A percentile compares a stretch with the other conserved stretches of the same genome.
Evolutionary conservation across 2,329 filamentous ascomycete genomes (phyloP).

Genomic region (Bipolaris bicolor): DNA sequence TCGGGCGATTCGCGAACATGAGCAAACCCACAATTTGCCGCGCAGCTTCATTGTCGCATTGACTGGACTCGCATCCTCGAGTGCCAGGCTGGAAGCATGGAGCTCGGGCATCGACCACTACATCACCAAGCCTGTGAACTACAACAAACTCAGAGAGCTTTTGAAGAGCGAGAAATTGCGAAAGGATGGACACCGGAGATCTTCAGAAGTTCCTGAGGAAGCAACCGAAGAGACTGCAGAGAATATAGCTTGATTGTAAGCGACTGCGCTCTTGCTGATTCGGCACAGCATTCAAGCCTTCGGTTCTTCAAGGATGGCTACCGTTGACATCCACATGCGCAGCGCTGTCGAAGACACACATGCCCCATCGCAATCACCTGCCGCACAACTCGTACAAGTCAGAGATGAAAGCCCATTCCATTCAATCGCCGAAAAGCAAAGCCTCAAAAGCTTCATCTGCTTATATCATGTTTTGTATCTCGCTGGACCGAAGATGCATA

Average conservation of each 20-base stretch:
- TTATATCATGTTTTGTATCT: too few species aligned
- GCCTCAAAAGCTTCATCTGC: too few species aligned
- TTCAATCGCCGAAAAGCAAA: too few species aligned
- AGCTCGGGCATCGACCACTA: conserved; percentile 40
- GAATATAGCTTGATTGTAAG: neutral
- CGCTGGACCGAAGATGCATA: too few species aligned
- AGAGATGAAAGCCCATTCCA: too few species aligned
- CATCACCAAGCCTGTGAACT: conserved; percentile 42
- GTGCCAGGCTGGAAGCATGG: conserved; percentile 36
- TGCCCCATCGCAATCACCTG: too few species aligned
- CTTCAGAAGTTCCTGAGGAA: neutral
- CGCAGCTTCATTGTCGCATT: conserved; percentile 34
- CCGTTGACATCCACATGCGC: too few species aligned
- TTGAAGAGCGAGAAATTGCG: conserved; percentile 19
- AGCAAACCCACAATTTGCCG: conserved; percentile 24
- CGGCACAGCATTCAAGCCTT: neutral
- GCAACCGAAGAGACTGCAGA: neutral
- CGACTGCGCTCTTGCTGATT: neutral
- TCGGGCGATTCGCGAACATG: conserved; percentile 40
- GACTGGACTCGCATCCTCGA: conserved; percentile 38
- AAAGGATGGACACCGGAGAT: neutral
- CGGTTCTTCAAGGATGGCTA: neutral
- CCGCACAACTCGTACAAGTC: too few species aligned
- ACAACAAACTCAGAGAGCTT: conserved; percentile 31
- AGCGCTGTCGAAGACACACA: too few species aligned